Evolutionary conservation across 2,329 filamentous ascomycete species (phyloP).

Genomic region (Dactylellina sp.): DNA sequence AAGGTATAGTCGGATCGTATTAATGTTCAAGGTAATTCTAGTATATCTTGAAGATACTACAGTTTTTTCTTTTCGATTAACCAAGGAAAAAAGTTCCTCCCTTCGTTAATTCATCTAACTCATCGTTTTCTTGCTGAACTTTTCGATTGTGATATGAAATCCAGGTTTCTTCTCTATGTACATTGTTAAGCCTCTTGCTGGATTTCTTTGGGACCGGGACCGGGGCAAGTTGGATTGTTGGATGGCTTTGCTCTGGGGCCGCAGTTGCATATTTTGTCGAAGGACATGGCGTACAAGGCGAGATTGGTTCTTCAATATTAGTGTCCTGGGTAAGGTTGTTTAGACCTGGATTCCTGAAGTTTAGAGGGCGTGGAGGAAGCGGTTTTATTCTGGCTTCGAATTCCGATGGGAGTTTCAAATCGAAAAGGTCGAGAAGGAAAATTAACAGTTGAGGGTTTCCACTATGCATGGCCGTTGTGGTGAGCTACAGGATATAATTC

Average conservation of each 20-base stretch:
- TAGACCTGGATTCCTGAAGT: slow-evolving; percentile 3
- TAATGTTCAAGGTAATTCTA: too few species aligned
- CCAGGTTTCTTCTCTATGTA: background rate
- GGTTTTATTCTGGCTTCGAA: slow-evolving; percentile 24
- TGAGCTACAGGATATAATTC: background rate
- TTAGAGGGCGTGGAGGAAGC: slow-evolving; percentile 31
- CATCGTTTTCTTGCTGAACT: background rate
- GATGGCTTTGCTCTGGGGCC: slow-evolving; percentile 13
- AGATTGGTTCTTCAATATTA: background rate
- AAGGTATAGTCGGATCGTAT: too few species aligned
- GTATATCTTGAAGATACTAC: background rate
- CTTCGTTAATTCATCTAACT: slow-evolving; percentile 7
- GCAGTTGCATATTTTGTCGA: slow-evolving; percentile 35
- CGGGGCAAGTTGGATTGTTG: slow-evolving; percentile 16
- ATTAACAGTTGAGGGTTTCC: slow-evolving; percentile 10
- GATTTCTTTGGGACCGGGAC: slow-evolving; percentile 36
- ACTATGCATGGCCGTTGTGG: slow-evolving; percentile 1
- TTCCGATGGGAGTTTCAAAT: slow-evolving; percentile 25
- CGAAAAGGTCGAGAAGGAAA: slow-evolving; percentile 36
- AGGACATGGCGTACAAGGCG: slow-evolving; percentile 14
- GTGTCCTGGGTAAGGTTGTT: background rate
- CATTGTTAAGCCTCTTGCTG: slow-evolving; percentile 6
- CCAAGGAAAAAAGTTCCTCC: slow-evolving; percentile 15
- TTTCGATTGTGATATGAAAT: background rate
- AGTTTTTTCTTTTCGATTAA: background rate